These are phyloP conservation scores for Neonectria hederae DNA, from an alignment of 2,329 filamentous ascomycete species.

Conservation along the genomic window DNA sequence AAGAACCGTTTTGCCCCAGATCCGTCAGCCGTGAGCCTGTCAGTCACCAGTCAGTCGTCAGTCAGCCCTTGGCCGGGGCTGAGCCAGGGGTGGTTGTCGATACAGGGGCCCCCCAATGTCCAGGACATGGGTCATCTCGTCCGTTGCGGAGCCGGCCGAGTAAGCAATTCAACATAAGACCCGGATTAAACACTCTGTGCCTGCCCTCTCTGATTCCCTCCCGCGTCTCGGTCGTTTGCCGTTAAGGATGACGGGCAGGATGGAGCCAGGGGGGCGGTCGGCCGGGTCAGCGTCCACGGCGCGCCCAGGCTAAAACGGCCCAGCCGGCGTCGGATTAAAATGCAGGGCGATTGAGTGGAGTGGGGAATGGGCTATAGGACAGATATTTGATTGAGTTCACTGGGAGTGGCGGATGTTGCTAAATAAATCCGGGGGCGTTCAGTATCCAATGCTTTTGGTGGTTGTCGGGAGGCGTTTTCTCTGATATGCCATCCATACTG, in stretches of 20 bases:
- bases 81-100: slow-evolving; percentile 8
- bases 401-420: slow-evolving; percentile 28
- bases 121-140: background rate
- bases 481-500: background rate
- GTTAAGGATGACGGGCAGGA: slow-evolving; percentile 20
- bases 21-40: background rate
- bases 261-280: background rate
- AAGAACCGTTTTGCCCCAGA: background rate
- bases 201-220: slow-evolving; percentile 3
- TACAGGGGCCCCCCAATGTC: background rate
- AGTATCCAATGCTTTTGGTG: background rate
- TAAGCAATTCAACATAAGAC: slow-evolving; percentile 21
- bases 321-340: slow-evolving; percentile 33
- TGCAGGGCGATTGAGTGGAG: slow-evolving; percentile 10
- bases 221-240: slow-evolving; percentile 5
- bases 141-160: slow-evolving; percentile 34
- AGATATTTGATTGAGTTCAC: slow-evolving; percentile 4
- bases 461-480: slow-evolving; percentile 23
- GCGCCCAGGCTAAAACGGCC: slow-evolving; percentile 34
- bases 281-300: slow-evolving; percentile 17
- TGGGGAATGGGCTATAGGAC: background rate
- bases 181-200: slow-evolving; percentile 8
- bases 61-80: slow-evolving; percentile 10
- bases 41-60: slow-evolving; percentile 1
- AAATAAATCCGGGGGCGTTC: slow-evolving; percentile 32